Percentiles rank a stretch among this genome's conserved stretches.
These are phyloP conservation scores for Zymoseptoria ardabiliae DNA, from an alignment of 2,329 filamentous ascomycete species.

Conservation along the genomic window DNA sequence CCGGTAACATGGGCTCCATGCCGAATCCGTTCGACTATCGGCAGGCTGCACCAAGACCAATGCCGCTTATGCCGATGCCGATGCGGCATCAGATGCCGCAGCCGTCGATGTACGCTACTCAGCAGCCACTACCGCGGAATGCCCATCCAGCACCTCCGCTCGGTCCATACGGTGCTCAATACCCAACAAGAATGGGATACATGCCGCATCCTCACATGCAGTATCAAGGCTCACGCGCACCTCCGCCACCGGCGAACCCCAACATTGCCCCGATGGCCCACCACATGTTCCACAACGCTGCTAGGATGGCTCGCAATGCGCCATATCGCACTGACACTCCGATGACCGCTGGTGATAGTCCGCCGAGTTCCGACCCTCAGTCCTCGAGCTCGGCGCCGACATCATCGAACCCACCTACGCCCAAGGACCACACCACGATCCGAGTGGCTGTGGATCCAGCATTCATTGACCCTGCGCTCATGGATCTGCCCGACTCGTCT, in stretches of 20 bases:
- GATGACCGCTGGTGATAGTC: constrained; percentile 31
- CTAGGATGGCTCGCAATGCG: constrained; percentile 25
- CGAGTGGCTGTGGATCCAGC: constrained; percentile 30
- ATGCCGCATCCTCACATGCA: constrained; percentile 15
- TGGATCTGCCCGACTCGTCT: constrained; percentile 29
- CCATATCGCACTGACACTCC: constrained; percentile 30
- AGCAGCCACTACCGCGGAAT: constrained; percentile 14
- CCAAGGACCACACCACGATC: constrained; percentile 31
- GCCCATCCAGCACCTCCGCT: constrained; percentile 8
- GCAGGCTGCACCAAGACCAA: constrained; percentile 18
- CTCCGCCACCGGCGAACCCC: constrained; percentile 15
- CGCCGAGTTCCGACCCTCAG: constrained; percentile 38
- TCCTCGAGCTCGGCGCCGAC: constrained; percentile 34
- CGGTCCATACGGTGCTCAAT: constrained; percentile 8
- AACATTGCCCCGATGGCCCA: constrained; percentile 24
- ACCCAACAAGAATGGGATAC: constrained; percentile 19
- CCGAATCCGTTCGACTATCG: constrained; percentile 24
- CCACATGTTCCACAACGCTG: constrained; percentile 29
- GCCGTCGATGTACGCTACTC: constrained; percentile 11
- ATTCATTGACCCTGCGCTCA: constrained; percentile 29
- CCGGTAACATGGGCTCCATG: constrained; percentile 19
- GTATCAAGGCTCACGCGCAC: constrained; percentile 16
- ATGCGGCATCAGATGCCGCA: constrained; percentile 18
- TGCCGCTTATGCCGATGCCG: constrained; percentile 16
- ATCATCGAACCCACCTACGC: constrained; percentile 34